phyloP scores from a whole-genome alignment of 805 yeast species.

The Metschnikowia noctiluminum region DNA sequence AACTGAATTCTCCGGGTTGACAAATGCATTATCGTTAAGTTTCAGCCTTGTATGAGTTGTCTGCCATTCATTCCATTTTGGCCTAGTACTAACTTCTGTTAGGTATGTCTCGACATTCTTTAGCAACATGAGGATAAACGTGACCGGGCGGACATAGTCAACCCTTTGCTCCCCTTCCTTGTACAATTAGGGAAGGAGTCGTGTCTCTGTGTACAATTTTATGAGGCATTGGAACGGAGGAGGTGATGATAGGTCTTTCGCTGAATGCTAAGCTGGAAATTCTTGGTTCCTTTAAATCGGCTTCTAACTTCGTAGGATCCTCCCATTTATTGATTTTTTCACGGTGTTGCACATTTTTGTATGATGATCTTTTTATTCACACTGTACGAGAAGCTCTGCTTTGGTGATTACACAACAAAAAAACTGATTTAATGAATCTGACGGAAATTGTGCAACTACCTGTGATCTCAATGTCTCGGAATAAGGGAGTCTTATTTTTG shows the following conservation, averaged over 20 bases:
- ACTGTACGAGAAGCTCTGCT: conserved; percentile 42
- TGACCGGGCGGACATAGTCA: conserved; percentile 53
- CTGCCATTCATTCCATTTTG: background rate
- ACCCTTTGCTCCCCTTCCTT: conserved; percentile 36
- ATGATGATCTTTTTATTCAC: conserved; percentile 51
- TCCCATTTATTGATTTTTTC: conserved; percentile 21
- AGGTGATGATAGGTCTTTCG: conserved; percentile 51
- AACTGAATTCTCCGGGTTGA: conserved; percentile 52
- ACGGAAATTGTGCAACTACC: conserved; percentile 15
- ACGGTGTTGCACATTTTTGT: conserved; percentile 21
- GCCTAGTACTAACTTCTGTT: conserved; percentile 9
- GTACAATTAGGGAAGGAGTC: conserved; percentile 39
- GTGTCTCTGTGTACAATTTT: conserved; percentile 53
- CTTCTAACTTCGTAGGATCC: conserved; percentile 6
- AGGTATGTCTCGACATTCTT: conserved; percentile 16
- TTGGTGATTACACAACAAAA: conserved; percentile 37
- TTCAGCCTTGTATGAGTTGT: conserved; percentile 61
- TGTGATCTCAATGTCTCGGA: background rate
- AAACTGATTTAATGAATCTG: conserved; percentile 51
- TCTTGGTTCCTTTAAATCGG: background rate
- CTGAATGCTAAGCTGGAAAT: conserved; percentile 24
- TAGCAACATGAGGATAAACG: conserved; percentile 39
- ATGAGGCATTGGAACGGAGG: conserved; percentile 42
- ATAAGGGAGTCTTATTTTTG: background rate
- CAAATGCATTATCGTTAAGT: conserved; percentile 55